Conservation (phyloP, 148 eudicot species). For the Chenopodium quinoa region DNA sequence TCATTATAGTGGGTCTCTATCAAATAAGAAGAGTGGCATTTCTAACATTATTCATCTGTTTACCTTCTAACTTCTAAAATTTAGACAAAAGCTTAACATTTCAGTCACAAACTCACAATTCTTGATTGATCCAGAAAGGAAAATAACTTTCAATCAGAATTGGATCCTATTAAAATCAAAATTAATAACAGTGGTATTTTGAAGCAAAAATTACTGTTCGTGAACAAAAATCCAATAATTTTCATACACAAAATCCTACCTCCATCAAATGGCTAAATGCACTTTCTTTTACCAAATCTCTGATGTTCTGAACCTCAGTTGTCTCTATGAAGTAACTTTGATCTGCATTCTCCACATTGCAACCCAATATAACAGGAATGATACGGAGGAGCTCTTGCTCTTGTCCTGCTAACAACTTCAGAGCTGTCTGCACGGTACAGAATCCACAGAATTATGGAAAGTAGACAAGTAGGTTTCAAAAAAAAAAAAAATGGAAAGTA, state of each 20-base stretch:
- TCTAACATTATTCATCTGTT: too few relatives aligned
- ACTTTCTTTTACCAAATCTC: conserved; percentile 62
- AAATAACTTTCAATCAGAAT: not conserved
- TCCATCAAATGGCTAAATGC: conserved; percentile 94
- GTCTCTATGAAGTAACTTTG: conserved; percentile 44
- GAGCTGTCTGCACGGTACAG: conserved; percentile 57
- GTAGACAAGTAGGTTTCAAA: not conserved
- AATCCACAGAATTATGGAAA: conserved; percentile 20
- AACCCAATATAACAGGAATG: conserved; percentile 75
- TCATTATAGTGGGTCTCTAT: not conserved
- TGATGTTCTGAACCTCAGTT: conserved; percentile 43
- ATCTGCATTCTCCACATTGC: conserved; percentile 38
- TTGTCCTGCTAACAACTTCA: conserved; percentile 67
- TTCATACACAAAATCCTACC: conserved; percentile 39
- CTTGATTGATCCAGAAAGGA: not conserved
- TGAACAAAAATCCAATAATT: not conserved
- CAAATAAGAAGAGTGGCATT: not conserved
- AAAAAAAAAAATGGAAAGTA: not conserved
- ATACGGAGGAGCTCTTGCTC: conserved; percentile 51
- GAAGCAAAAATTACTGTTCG: not conserved
- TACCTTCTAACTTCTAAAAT: not conserved
- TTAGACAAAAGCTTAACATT: not conserved
- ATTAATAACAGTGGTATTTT: not conserved
- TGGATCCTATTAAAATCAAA: not conserved
- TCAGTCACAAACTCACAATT: not conserved